These are phyloP conservation scores for Trichosporon coremiiforme DNA, from an alignment of 1,284 basidiomycete genomes.

Conservation along the genomic window DNA sequence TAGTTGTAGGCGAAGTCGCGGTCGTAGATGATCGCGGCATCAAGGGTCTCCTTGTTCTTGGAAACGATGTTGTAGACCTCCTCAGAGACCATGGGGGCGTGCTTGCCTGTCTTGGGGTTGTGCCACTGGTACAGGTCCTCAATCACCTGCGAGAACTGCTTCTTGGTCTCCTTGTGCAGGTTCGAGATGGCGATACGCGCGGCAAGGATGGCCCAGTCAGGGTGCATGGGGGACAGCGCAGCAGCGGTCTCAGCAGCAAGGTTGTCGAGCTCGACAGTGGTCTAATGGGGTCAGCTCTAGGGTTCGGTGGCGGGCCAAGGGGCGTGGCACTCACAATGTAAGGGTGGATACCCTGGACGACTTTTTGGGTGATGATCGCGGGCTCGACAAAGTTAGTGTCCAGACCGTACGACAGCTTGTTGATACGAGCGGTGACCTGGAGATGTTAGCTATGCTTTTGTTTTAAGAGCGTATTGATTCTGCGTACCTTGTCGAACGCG, in stretches of 20 bases:
- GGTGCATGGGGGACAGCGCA: constrained; percentile 90
- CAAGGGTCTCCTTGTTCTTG: constrained; percentile 78
- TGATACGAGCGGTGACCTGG: constrained; percentile 60
- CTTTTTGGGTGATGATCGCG: constrained; percentile 93
- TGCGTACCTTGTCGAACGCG: constrained; percentile 48
- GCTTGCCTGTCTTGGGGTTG: constrained; percentile 89
- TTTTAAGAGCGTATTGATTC: not conserved
- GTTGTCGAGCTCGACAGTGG: constrained; percentile 96
- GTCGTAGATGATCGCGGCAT: constrained; percentile 96
- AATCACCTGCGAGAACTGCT: constrained; percentile 90
- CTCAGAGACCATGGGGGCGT: constrained; percentile 90
- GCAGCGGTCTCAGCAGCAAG: constrained; percentile 96
- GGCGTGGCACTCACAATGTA: constrained; percentile 16
- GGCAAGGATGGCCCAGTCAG: constrained; percentile 97
- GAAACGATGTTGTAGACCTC: constrained; percentile 82
- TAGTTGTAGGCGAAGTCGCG: constrained; percentile 97
- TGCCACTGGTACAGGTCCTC: constrained; percentile 91
- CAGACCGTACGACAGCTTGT: constrained; percentile 96
- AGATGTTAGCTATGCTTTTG: not conserved
- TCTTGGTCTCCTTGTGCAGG: constrained; percentile 98
- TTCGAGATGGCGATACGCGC: constrained; percentile 94
- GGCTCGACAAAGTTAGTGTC: constrained; percentile 92
- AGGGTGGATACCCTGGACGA: constrained; percentile 91
- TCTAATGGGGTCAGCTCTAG: constrained; percentile 50
- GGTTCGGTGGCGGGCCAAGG: constrained; percentile 2